Evolutionary conservation across 805 yeast species (phyloP).

Genomic region (Crinitomyces ghanaensis): DNA sequence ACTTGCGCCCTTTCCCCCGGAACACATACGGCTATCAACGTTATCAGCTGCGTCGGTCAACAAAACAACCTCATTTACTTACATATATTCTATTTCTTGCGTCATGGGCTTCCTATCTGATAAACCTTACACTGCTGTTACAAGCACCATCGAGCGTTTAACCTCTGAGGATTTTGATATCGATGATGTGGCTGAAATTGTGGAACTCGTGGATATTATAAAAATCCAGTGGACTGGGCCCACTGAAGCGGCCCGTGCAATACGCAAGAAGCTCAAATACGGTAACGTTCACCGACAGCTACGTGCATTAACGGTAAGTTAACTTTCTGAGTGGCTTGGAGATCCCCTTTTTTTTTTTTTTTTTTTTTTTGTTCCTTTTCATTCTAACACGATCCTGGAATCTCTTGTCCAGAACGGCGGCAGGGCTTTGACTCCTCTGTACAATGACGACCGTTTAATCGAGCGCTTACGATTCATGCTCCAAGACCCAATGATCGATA

Average conservation of each 20-base stretch:
- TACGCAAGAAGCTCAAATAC: constrained; percentile 79
- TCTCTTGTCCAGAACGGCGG: constrained; percentile 49
- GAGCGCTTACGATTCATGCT: constrained; percentile 50
- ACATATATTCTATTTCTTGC: no score
- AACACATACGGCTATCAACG: no score
- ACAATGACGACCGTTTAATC: constrained; percentile 55
- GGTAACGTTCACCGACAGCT: constrained; percentile 57
- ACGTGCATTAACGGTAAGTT: constrained; percentile 45
- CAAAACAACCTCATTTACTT: no score
- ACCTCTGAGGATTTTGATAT: constrained; percentile 23
- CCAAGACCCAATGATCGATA: constrained; percentile 30
- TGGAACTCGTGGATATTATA: constrained; percentile 48
- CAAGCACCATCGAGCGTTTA: constrained; percentile 29
- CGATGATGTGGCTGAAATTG: constrained; percentile 36
- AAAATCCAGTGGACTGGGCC: constrained; percentile 32
- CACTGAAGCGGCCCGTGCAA: constrained; percentile 80
- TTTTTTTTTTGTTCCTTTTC: no score
- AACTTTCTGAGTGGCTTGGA: background rate
- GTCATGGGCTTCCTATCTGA: constrained; percentile 25
- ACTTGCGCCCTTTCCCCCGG: no score
- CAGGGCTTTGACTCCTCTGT: constrained; percentile 29
- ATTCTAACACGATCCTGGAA: constrained; percentile 36
- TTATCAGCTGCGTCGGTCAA: no score
- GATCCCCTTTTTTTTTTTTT: background rate
- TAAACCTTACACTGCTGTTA: constrained; percentile 35